Base-by-base conservation (phyloP, 768 basidiomycete genomes). In the Hortiboletus flavorubellus region DNA sequence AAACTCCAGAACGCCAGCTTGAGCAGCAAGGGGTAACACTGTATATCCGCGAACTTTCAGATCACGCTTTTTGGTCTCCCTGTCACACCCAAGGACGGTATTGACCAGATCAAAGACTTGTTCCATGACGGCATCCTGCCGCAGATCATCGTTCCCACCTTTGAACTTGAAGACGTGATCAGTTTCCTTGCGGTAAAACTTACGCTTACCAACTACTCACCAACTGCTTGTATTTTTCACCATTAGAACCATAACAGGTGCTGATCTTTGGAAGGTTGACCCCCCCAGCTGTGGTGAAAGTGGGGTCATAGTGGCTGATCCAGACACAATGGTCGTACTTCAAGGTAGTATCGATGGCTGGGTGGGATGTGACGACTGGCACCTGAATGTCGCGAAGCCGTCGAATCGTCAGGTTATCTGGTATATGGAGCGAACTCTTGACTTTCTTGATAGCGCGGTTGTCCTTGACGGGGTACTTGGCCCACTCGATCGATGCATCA, bases 121-220 rank as follows among this genome's bases (percentile, higher is more conserved):
- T 65, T 98, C 93, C 95, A 99, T 98, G 49, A 98, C 93, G 1
- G 95, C 95, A 66, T 99, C 97, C 71, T 99, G 97, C 39, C 97
- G 86, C 44, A 97, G 69, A 64, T 99, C 97, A 62, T 99, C 97
- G 10, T 83, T 78, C 9, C 89, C 89, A 4, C 93, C 93, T 69
- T 99, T 98, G 74, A 93, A 95, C 93, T 96, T 38, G 34, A 6
- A 21, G 58, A 42, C 62, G 45, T n/a, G 2, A 23, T 59, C 21
- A 62, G 34, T 39, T 31, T 23, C 23, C 26, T 18, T 18, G 30
- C 3, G n/a, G 44, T 8, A n/a, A 35, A 29, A 40, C 8, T n/a
- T 23, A 15, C 6, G 18, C 26, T 47, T 6, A 41, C 42, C 3
- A 38, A 23, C 14, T 10, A 70, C 87, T 65, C 60, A 94, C 96